These are phyloP conservation scores for Comarum palustre DNA, from an alignment of 306 rosid genomes.

Conservation along the genomic window DNA sequence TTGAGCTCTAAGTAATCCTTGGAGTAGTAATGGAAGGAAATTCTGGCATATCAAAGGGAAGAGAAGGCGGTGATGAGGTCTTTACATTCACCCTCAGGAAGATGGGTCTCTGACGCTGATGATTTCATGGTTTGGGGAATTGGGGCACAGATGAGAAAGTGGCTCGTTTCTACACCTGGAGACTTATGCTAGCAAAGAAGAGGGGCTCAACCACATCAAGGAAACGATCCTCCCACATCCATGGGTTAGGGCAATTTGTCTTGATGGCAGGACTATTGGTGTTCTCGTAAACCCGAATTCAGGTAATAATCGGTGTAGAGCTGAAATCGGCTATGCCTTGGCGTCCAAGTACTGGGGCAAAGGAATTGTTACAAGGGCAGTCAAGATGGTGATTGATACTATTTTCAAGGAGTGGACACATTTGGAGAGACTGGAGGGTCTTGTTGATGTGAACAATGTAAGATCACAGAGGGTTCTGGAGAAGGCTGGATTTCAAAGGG, in stretches of 20 bases:
- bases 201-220: constrained; percentile 40
- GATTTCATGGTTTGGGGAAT: constrained; percentile 57
- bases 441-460: constrained; percentile 57
- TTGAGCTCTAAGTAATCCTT: background rate
- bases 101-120: constrained; percentile 50
- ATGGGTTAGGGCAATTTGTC: constrained; percentile 65
- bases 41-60: constrained; percentile 5
- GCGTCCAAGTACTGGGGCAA: constrained; percentile 64
- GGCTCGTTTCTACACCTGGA: constrained; percentile 51
- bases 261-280: constrained; percentile 50
- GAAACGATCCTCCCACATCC: constrained; percentile 32
- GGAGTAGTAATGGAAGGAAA: constrained; percentile 11
- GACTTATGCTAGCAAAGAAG: constrained; percentile 41
- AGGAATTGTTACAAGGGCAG: constrained; percentile 59
- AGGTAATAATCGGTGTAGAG: constrained; percentile 35
- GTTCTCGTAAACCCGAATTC: constrained; percentile 31
- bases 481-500: constrained; percentile 62
- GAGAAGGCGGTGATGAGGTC: background rate
- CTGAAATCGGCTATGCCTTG: constrained; percentile 58
- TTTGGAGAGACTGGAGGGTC: constrained; percentile 72
- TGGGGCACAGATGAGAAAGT: constrained; percentile 59
- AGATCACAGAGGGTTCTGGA: constrained; percentile 65
- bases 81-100: constrained; percentile 46
- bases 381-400: constrained; percentile 42
- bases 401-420: constrained; percentile 45